These are phyloP conservation scores for Skeletonema costatum DNA, from an alignment of 108 stramenopile species.

Conservation along the genomic window DNA sequence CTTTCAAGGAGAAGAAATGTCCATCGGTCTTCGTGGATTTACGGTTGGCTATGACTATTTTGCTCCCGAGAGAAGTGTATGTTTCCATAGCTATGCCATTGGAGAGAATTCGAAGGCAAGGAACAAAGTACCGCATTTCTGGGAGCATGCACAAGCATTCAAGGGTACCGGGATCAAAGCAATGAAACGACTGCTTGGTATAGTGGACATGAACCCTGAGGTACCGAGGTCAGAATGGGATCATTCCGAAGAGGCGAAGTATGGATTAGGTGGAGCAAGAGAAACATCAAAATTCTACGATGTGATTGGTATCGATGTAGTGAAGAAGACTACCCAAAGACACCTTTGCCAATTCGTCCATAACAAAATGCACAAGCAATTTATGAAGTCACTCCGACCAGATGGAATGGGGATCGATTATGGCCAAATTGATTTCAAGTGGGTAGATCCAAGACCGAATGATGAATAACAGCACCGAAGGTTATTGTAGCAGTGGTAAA, in stretches of 20 bases:
- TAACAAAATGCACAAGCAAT: constrained; percentile 48
- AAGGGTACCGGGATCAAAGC: constrained; percentile 46
- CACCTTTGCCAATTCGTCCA: constrained; percentile 56
- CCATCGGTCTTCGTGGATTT: constrained; percentile 56
- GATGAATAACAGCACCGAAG: constrained; percentile 14
- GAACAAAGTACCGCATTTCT: constrained; percentile 49
- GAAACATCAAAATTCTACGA: constrained; percentile 49
- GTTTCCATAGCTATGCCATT: constrained; percentile 65
- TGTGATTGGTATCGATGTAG: constrained; percentile 49
- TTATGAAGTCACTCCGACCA: constrained; percentile 30
- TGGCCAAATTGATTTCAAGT: constrained; percentile 39
- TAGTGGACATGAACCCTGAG: constrained; percentile 63
- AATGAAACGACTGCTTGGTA: constrained; percentile 54
- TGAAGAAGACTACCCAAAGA: constrained; percentile 40
- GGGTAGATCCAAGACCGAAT: constrained; percentile 47
- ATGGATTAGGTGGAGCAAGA: constrained; percentile 54
- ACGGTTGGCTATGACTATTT: constrained; percentile 67
- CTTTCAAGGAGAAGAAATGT: constrained; percentile 73
- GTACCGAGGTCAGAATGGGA: constrained; percentile 44
- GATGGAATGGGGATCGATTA: constrained; percentile 59
- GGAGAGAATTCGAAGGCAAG: constrained; percentile 25
- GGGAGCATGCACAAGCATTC: constrained; percentile 42
- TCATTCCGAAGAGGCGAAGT: constrained; percentile 50
- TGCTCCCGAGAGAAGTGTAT: constrained; percentile 55
- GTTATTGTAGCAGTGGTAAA: background rate